A percentile compares a stretch with the other conserved stretches of the same genome.
Conservation (phyloP, 2,329 filamentous ascomycete genomes). For the Fusarium humuli region DNA sequence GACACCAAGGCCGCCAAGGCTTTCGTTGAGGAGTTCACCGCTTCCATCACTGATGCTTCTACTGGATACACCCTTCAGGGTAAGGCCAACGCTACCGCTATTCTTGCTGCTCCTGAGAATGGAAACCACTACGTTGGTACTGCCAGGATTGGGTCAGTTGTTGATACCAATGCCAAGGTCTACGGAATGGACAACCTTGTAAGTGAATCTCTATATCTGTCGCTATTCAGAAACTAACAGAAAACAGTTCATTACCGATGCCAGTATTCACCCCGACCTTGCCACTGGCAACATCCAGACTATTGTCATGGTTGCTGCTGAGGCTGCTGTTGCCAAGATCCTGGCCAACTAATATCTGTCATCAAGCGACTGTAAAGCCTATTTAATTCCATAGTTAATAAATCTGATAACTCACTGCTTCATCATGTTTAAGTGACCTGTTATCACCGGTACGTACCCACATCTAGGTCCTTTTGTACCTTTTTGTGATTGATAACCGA, state of each 20-base stretch:
- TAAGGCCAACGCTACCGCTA: constrained; percentile 46
- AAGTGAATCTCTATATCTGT: not conserved
- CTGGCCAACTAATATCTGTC: constrained; percentile 1
- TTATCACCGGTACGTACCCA: not conserved
- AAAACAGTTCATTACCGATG: constrained; percentile 69
- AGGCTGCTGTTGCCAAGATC: constrained; percentile 63
- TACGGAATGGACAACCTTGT: constrained; percentile 73
- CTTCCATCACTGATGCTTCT: constrained; percentile 57
- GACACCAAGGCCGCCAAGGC: constrained; percentile 73
- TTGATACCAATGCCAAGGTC: constrained; percentile 71
- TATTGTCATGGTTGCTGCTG: constrained; percentile 71
- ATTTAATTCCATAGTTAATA: not conserved
- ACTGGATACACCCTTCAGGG: constrained; percentile 25
- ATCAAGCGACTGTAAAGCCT: not conserved
- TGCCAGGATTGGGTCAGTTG: constrained; percentile 71
- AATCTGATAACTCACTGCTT: not conserved
- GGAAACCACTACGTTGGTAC: constrained; percentile 66
- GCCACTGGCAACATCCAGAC: constrained; percentile 74
- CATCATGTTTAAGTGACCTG: not conserved
- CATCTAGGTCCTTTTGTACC: not conserved
- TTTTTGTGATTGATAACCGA: not conserved
- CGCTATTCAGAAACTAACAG: not conserved
- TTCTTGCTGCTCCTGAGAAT: constrained; percentile 50
- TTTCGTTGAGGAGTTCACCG: constrained; percentile 70
- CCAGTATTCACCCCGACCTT: constrained; percentile 75